Conservation (phyloP, 768 basidiomycete genomes). For the Tephrocybe sp. region DNA sequence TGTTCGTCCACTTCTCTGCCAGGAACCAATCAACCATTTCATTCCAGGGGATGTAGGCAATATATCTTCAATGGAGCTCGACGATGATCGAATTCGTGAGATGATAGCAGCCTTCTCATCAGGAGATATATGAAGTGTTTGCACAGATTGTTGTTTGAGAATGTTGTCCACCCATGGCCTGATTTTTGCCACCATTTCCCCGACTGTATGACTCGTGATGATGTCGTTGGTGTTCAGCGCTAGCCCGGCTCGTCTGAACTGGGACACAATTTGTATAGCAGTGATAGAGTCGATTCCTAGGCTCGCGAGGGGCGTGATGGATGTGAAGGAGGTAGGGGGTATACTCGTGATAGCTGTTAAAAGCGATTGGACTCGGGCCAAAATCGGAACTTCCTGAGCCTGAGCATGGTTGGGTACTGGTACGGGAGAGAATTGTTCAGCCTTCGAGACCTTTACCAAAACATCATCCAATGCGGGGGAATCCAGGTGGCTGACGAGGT, state of each 20-base stretch:
- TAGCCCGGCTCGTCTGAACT: conserved; percentile 37
- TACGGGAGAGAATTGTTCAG: neutral
- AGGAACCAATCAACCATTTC: conserved; percentile 41
- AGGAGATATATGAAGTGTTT: conserved; percentile 6
- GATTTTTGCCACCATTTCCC: conserved; percentile 25
- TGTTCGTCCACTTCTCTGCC: conserved; percentile 39
- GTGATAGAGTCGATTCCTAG: conserved; percentile 52
- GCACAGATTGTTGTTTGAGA: neutral
- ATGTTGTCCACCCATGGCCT: neutral
- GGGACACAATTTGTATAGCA: conserved; percentile 43
- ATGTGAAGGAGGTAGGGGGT: conserved; percentile 27
- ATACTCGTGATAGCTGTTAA: conserved; percentile 25
- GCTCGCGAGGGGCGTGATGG: conserved; percentile 34
- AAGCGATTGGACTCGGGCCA: conserved; percentile 6
- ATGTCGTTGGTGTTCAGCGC: conserved; percentile 36
- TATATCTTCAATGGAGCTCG: conserved; percentile 22
- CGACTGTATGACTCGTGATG: conserved; percentile 38
- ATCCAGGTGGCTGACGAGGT: conserved; percentile 18
- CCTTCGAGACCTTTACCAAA: conserved; percentile 6
- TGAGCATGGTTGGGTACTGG: neutral
- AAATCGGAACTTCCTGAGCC: neutral
- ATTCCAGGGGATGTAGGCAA: conserved; percentile 29
- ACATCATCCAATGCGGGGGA: conserved; percentile 9
- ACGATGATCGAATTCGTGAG: conserved; percentile 15
- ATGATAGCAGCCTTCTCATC: conserved; percentile 21